Conservation (phyloP, 2,329 filamentous ascomycete genomes). For the Penicillium sp. region DNA sequence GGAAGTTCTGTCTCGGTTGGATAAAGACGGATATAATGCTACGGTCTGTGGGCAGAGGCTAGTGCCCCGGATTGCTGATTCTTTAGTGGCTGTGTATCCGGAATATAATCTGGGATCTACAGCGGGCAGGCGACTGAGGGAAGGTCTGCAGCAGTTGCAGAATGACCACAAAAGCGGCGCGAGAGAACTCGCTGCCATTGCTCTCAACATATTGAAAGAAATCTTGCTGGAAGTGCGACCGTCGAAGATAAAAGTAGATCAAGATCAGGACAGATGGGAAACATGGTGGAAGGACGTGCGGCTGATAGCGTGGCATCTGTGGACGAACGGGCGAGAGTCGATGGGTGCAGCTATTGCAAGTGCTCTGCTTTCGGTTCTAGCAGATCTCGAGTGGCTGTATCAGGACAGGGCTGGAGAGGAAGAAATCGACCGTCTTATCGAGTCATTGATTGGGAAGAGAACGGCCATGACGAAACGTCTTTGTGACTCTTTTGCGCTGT, state of each 20-base stretch:
- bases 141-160: constrained; percentile 49
- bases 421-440: constrained; percentile 18
- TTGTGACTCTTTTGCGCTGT: constrained; percentile 23
- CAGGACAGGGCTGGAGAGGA: constrained; percentile 15
- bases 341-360: constrained; percentile 60
- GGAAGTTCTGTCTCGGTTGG: constrained; percentile 32
- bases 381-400: constrained; percentile 23
- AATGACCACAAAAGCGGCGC: constrained; percentile 59
- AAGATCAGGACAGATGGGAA: constrained; percentile 18
- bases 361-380: constrained; percentile 23
- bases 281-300: constrained; percentile 56
- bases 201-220: constrained; percentile 49
- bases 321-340: constrained; percentile 62
- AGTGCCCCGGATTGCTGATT: constrained; percentile 57
- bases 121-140: constrained; percentile 45
- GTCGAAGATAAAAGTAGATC: constrained; percentile 1
- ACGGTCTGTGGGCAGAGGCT: constrained; percentile 37
- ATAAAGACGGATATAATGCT: constrained; percentile 33
- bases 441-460: constrained; percentile 23
- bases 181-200: constrained; percentile 53
- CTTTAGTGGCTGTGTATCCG: constrained; percentile 57
- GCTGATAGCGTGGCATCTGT: constrained; percentile 60
- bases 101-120: constrained; percentile 48
- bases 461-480: constrained; percentile 21
- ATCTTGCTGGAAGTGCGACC: constrained; percentile 32